Conservation (phyloP, 495 filamentous ascomycete genomes). For the Beverwykella pulmonaria region DNA sequence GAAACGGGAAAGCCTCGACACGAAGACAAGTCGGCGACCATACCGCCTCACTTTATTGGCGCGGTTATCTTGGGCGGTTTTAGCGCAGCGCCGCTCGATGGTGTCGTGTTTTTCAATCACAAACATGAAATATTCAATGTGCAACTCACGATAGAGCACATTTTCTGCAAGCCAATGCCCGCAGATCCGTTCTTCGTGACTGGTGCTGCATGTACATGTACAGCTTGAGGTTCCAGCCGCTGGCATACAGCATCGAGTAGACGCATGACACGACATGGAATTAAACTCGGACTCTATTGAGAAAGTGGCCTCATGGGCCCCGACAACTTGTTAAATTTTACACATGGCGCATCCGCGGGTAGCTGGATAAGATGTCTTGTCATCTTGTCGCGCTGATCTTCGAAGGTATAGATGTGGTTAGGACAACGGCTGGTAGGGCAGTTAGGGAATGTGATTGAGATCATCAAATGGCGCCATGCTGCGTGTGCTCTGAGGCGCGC, state of each 20-base stretch:
- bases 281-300: slow-evolving; percentile 6
- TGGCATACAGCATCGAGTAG: neutral
- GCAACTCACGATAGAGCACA: no score
- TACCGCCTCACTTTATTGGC: slow-evolving; percentile 27
- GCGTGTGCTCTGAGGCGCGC: neutral
- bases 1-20: neutral
- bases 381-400: neutral
- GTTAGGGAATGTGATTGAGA: slow-evolving; percentile 8
- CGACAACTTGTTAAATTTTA: neutral
- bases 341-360: neutral
- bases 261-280: neutral
- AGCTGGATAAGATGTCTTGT: neutral
- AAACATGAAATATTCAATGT: no score
- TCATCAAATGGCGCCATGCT: slow-evolving; percentile 14
- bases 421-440: neutral
- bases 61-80: neutral
- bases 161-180: no score
- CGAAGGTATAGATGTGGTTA: neutral
- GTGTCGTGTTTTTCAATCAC: neutral
- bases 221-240: neutral
- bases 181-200: neutral
- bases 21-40: slow-evolving; percentile 23
- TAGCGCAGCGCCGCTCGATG: neutral
- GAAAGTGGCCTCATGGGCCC: neutral
- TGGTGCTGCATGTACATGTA: neutral